phyloP scores from a whole-genome alignment of 2,329 filamentous ascomycete species.

The Alternaria brassicae region DNA sequence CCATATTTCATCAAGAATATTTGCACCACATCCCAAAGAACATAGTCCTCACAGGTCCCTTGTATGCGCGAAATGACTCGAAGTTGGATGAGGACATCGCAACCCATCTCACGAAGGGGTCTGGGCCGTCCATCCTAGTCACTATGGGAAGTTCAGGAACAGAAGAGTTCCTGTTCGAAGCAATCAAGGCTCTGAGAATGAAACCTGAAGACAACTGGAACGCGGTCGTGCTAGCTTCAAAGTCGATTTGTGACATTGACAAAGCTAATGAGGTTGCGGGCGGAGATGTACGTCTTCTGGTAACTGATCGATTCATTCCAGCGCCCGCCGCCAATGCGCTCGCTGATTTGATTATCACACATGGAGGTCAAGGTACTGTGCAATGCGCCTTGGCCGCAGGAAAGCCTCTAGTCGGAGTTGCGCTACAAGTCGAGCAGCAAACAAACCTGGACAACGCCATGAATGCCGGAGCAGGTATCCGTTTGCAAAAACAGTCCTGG shows the following conservation, averaged over 20 bases:
- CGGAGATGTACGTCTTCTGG: slow-evolving; percentile 35
- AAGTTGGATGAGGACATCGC: slow-evolving; percentile 39
- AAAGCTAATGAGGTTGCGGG: slow-evolving; percentile 32
- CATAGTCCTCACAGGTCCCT: slow-evolving; percentile 41
- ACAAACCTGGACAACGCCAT: slow-evolving; percentile 47
- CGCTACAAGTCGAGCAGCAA: slow-evolving; percentile 44
- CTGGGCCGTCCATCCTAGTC: slow-evolving; percentile 36
- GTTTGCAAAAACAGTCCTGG: slow-evolving; percentile 40
- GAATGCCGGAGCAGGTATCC: slow-evolving; percentile 41
- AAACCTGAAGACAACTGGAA: slow-evolving; percentile 39
- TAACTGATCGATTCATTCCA: slow-evolving; percentile 43
- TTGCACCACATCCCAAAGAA: slow-evolving; percentile 38
- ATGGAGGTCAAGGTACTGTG: slow-evolving; percentile 44
- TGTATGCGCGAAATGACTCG: slow-evolving; percentile 32
- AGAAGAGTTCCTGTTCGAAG: slow-evolving; percentile 42
- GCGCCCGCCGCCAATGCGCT: slow-evolving; percentile 39
- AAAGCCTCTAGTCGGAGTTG: slow-evolving; percentile 43
- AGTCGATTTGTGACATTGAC: slow-evolving; percentile 41
- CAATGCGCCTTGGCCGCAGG: slow-evolving; percentile 43
- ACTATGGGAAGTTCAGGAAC: slow-evolving; percentile 45
- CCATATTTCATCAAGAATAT: slow-evolving; percentile 42
- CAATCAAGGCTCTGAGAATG: slow-evolving; percentile 39
- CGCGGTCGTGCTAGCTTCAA: slow-evolving; percentile 40
- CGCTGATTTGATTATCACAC: slow-evolving; percentile 39
- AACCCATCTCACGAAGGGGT: slow-evolving; percentile 32